Base-by-base conservation (phyloP, 169 alveolate species). In the Eimeria tenella region DNA sequence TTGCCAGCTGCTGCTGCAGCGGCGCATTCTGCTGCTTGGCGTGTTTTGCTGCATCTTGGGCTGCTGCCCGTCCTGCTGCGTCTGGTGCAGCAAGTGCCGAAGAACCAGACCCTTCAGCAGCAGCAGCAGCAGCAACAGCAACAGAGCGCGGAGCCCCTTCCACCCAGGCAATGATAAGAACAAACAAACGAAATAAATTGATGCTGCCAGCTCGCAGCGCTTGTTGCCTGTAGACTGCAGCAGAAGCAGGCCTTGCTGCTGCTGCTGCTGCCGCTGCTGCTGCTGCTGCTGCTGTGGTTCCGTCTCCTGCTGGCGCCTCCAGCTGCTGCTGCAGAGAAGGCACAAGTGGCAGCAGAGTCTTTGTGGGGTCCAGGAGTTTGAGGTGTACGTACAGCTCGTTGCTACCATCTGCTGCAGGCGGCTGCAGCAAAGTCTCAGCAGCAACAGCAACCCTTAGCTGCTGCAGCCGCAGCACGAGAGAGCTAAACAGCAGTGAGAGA, bases 371-470 rank as follows among this genome's bases (percentile, higher is more conserved):
- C 63, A 75, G 86, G 63, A 75, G 60, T 25, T 25, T 75, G 68
- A 75, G 86, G 63, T 75, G 86, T 52, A 50, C 63, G 52, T 75
- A 75, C 68, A 75, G 65, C 86, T 42, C 65, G 49, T 42, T 31
- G 86, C 65, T 75, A 65, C 86, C 86, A 19, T 75, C 86, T 42
- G 86, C 86, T 42, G 60, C 65, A 15, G 63, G 86, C 10, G 65
- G 86, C 60, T 10, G 86, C 63, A 75, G 86, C 86, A 75, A 21
- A 15, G 86, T 49, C 65, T 75, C 86, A 7, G 86, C 86, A 49
- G 86, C 86, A 75, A 52, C 86, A 75, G 86, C 86, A 75, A 75
- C 86, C 4, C 77, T 15, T 23, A 68, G 31, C 77, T 68, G 77
- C 77, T 68, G 77, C 77, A 68, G 77, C 31, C 31, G 77, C 31